Base-by-base conservation (phyloP, 805 yeast genomes). In the Teunomyces aglyptinius region DNA sequence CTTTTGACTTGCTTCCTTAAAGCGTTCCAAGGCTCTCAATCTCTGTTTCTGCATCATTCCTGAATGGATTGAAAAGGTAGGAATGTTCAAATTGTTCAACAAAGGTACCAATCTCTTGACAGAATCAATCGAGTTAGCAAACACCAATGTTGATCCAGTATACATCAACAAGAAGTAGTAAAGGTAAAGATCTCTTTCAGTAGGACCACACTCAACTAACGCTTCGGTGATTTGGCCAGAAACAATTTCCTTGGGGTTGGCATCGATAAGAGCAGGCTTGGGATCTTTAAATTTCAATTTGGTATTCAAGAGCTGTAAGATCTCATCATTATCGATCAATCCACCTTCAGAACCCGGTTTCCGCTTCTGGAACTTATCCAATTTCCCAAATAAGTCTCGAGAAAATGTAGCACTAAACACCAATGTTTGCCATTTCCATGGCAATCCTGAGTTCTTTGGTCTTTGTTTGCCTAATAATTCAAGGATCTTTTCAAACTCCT, bases 401-500 rank as follows among this genome's bases (percentile, higher is more conserved):
- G 91, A 83, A 65, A 94, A 94, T 0, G 99, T 92, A 3, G 99
- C 99, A 32, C 96, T 87, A 60, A 89, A 94, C n/a, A 94, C 89
- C 55, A 91, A 70, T 1, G 97, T 88, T 68, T 94, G 99, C 77
- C 90, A 79, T 52, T 73, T 75, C 58, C 76, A 70, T 6, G 60
- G 64, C 12, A 61, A 54, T 15, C 61, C 58, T 13, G 59, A 54
- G 27, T 63, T 71, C 46, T 57, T 53, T 15, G 73, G 78, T 65
- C 84, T 77, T 56, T 64, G 70, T 65, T 71, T 76, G 19, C 68
- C 67, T 47, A 94, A 64, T 12, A 86, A 64, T 46, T 85, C 89
- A 50, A 92, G 68, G 48, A 89, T 85, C 58, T 82, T 85, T 55
- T 86, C 95, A 52, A 94, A 79, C 63, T 94, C 99, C 49, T 89